Evolutionary conservation across 768 basidiomycete genomes (phyloP), one percentile per base, ranked within the genome.

Genomic region (Macrolepiota fuliginosa): DNA sequence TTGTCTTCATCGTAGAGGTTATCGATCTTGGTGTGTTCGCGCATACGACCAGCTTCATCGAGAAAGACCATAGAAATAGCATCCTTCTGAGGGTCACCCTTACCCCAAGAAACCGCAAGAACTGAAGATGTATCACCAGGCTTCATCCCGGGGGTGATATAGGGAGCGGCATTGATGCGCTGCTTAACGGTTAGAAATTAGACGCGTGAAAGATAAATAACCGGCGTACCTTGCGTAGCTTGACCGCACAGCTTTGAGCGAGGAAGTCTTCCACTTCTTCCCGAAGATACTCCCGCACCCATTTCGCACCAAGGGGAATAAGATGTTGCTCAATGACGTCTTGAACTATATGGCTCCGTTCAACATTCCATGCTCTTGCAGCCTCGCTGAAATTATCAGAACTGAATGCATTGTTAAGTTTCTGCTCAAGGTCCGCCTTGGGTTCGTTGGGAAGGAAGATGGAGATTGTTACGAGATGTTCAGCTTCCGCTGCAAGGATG

Each of bases 81-180:
- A 72, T 99, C 96, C 68, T 91, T 91, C 68, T 90, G 87, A 40
- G 94, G 92, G 67, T 97, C 95, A 39, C 97, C 97, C 74, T 92
- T 90, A 39, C 97, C 97, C 88, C 94, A 95, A 6, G 96, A 96
- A 60, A 96, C 73, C 2, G 96, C 92, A 45, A 99, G 81, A 22
- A 98, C 94, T 22, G 89, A 81, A 51, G 88, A 81, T 52, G 95
- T 74, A 69, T 92, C 85, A 12, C 92, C 94, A 56, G 80, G 75
- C 59, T 84, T 86, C 76, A 91, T 85, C 6, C 82, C 81, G 0
- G 79, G 73, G 4, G 83, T 83, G 25, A 75, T 70, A 67, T 84
- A 95, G 1, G 96, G 92, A 5, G 89, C 90, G 9, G 90, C 86
- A 69, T 96, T 89, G 66, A 94, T 82, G 56, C 92, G 85, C 95